phyloP scores from a whole-genome alignment of 2,329 filamentous ascomycete genomes.

The Cytospora leucostoma region DNA sequence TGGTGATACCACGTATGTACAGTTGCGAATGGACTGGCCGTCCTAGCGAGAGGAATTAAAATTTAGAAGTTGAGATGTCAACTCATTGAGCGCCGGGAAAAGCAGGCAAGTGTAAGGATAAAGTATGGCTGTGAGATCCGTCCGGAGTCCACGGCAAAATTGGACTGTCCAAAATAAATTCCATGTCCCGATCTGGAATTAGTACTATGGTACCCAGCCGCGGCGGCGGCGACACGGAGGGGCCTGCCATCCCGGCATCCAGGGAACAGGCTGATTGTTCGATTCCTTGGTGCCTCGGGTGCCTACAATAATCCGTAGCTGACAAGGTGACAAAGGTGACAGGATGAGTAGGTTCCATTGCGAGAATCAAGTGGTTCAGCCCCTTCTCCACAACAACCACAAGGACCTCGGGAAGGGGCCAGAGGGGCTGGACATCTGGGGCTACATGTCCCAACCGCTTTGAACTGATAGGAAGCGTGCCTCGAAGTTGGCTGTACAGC shows the following conservation, averaged over 20 bases:
- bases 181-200: neutral
- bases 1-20: neutral
- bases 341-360: too few species aligned
- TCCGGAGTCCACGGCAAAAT: constrained; percentile 15
- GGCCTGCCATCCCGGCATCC: neutral
- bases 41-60: neutral
- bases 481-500: neutral
- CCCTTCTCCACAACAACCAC: constrained; percentile 7
- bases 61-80: neutral
- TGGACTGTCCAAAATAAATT: neutral
- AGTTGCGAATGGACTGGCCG: neutral
- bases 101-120: constrained; percentile 3
- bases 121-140: neutral
- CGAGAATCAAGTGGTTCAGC: constrained; percentile 11
- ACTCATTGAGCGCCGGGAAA: neutral
- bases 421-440: neutral
- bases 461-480: neutral
- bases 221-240: neutral
- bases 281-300: too few species aligned
- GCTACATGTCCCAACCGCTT: neutral
- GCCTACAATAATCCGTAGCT: too few species aligned
- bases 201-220: neutral
- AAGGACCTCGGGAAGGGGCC: neutral
- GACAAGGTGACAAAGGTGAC: too few species aligned
- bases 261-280: too few species aligned